These are phyloP conservation scores for Aureobasidium melanogenum DNA, from an alignment of 2,329 filamentous ascomycete genomes.

Conservation along the genomic window DNA sequence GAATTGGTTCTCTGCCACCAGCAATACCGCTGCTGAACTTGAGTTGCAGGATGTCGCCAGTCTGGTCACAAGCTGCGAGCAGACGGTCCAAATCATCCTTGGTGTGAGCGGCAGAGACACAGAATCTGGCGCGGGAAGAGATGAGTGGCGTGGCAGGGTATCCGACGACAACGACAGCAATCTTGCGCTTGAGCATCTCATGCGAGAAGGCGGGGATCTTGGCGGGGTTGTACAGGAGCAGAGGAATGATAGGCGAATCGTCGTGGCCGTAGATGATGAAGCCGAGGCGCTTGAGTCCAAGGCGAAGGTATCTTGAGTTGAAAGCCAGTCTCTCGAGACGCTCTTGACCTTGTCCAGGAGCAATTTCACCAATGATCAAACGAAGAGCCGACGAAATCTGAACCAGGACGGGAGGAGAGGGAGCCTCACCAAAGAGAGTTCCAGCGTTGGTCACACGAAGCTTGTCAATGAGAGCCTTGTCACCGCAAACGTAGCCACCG, in stretches of 20 bases:
- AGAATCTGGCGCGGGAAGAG: slow-evolving; percentile 90
- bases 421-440: slow-evolving; percentile 78
- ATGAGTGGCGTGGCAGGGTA: slow-evolving; percentile 95
- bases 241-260: slow-evolving; percentile 91
- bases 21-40: slow-evolving; percentile 97
- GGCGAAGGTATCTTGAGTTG: slow-evolving; percentile 95
- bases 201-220: slow-evolving; percentile 98
- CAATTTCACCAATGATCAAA: slow-evolving; percentile 81
- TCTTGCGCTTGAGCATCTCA: slow-evolving; percentile 96
- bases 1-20: slow-evolving; percentile 70
- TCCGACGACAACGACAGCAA: slow-evolving; percentile 92
- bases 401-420: slow-evolving; percentile 76
- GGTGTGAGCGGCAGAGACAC: slow-evolving; percentile 90
- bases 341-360: slow-evolving; percentile 88
- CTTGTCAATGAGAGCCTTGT: slow-evolving; percentile 88
- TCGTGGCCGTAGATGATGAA: slow-evolving; percentile 97
- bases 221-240: slow-evolving; percentile 94
- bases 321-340: slow-evolving; percentile 92
- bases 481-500: slow-evolving; percentile 85
- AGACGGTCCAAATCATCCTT: slow-evolving; percentile 95
- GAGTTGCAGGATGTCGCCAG: slow-evolving; percentile 83
- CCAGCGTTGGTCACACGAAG: slow-evolving; percentile 78
- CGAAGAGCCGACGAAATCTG: slow-evolving; percentile 82
- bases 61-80: slow-evolving; percentile 80
- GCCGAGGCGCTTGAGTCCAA: slow-evolving; percentile 91